Conservation (phyloP, 31 red algal genomes). For the Endocladia muricata region DNA sequence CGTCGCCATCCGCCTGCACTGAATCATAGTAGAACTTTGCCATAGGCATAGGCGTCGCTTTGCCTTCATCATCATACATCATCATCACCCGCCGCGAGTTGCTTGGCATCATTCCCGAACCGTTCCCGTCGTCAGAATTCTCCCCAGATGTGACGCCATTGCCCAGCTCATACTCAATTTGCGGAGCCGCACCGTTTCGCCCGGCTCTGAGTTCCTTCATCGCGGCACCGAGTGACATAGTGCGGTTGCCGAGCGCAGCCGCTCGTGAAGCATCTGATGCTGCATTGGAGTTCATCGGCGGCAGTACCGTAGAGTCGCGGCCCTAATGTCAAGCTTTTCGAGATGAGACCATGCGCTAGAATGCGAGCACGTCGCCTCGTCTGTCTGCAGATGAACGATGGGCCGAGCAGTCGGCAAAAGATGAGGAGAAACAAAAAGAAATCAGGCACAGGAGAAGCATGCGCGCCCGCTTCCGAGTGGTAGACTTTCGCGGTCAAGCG, state of each 20-base stretch:
- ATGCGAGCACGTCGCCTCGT: no score
- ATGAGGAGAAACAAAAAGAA: no score
- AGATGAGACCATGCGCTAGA: no score
- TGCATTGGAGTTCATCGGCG: neutral
- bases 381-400: no score
- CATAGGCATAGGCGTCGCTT: conserved; percentile 37
- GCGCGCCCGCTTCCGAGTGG: no score
- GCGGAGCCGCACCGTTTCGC: neutral
- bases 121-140: neutral
- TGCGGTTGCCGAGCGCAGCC: neutral
- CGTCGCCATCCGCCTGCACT: conserved; percentile 3
- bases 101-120: neutral
- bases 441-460: no score
- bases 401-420: no score
- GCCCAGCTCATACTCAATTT: conserved; percentile 11
- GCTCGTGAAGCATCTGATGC: neutral
- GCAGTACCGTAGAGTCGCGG: no score
- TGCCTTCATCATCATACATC: conserved; percentile 39
- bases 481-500: no score
- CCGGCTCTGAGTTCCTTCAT: neutral
- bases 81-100: conserved; percentile 15
- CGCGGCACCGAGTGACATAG: neutral
- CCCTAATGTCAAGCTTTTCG: no score
- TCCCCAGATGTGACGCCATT: neutral
- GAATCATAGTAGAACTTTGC: conserved; percentile 33